Evolutionary conservation across 768 basidiomycete genomes (phyloP), one percentile per base, ranked within the genome.

Genomic region (Leucocoprinus sp.): DNA sequence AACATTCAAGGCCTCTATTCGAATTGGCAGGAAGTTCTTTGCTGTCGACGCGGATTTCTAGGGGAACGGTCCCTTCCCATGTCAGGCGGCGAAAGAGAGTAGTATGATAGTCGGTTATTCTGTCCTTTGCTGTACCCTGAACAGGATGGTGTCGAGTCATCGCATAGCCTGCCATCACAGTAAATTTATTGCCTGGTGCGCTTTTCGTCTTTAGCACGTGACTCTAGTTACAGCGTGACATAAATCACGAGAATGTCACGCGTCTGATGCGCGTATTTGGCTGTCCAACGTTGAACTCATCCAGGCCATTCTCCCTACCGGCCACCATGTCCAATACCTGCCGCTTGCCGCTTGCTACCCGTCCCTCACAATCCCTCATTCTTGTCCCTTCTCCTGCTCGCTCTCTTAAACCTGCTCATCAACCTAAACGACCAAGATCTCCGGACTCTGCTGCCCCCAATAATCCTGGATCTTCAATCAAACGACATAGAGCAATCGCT

Each of bases 11-110:
- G 17, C 83, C 84, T 44, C 89, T 80, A 69, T 95, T 88, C 48
- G 85, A 87, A 61, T 87, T 89, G 35, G 90, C 84, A 24, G 92
- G 90, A 7, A 93, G 78, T 60, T 92, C 90, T 57, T 88, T 87
- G 33, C 86, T 75, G 63, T 90, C 89, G 52, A 95, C 81, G 50
- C 85, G 82, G 58, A 96, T 79, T 68, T 92, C 86, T 38, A 97
- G 69, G 14, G 92, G 88, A 14, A 96, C 82, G 0, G 87, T 84
- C 7, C 90, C 88, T 57, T 92, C 89, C 89, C 93, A 95, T 52
- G 84, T 81, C 36, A 97, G 75, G 29, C 89, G 71, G 8, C 93
- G 78, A 57, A 96, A 95, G 23, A 93, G 75, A 2, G 88, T 81
- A 0, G 85, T 88, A 44, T 72, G 72, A 49, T 75, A 75, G 59